Base-by-base conservation (phyloP, 495 filamentous ascomycete genomes). In the Penicillium malachiteum region DNA sequence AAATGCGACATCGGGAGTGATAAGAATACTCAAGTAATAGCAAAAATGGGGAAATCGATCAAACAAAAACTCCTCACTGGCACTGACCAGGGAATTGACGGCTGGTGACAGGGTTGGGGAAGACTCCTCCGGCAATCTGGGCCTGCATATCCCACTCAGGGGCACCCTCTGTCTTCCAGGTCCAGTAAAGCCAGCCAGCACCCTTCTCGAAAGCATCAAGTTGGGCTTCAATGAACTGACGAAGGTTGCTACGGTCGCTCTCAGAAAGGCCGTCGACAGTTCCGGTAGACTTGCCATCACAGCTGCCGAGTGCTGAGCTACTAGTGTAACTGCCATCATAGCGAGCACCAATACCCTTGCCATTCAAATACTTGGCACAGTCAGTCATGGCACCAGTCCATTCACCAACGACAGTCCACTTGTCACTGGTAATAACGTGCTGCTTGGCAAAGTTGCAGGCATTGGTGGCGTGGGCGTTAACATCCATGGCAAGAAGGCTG, bases 131-230 rank as follows among this genome's bases (percentile, higher is more conserved):
- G 5, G 68, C 75, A 16, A 87, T 63, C 50, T 85, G 77, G 71
- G 81, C 80, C 74, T 85, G 76, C 80, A 95, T 85, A 65, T 93
- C 84, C 92, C 92, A 96, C 71, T 92, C 90, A 0, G 92, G 92
- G 30, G 90, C 83, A 38, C 81, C 86, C 60, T 95, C 89, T n/a
- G 85, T 90, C 74, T 91, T 92, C 83, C 89, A 91, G 6, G 84
- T 85, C 89, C 89, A 92, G 72, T 88, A 91, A 53, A 92, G 72
- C 89, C 89, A 92, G 13, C 89, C 89, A 0, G 64, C 72, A 16
- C 78, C 80, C 62, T 78, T 74, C 73, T 91, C 88, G 59, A 81
- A 91, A 7, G 87, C 86, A 63, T 89, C 86, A 11, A 92, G 74
- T 65, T 92, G 88, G 6, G 84, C 87, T 61, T 89, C 86, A 51